phyloP scores from a whole-genome alignment of 257 asterid species.

The Solanum megistacrolobum region DNA sequence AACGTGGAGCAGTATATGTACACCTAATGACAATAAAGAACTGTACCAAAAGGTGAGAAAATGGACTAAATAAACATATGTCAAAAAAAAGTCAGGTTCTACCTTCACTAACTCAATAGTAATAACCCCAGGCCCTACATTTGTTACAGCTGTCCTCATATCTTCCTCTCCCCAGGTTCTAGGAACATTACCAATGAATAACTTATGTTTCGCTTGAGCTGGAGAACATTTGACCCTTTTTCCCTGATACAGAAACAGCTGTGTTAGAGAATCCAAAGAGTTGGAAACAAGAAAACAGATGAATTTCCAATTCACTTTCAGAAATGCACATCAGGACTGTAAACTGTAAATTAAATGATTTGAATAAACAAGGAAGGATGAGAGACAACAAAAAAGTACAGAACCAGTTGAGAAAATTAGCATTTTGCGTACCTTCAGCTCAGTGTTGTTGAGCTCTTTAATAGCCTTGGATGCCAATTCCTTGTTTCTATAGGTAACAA shows the following conservation, averaged over 20 bases:
- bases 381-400: background rate
- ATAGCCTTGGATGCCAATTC: slow-evolving; percentile 90
- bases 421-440: slow-evolving; percentile 48
- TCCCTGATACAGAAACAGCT: slow-evolving; percentile 42
- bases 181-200: slow-evolving; percentile 90
- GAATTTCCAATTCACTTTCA: background rate
- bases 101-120: slow-evolving; percentile 81
- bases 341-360: background rate
- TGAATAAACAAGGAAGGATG: background rate
- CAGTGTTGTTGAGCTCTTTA: slow-evolving; percentile 64
- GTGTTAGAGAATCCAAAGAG: background rate
- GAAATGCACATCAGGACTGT: background rate
- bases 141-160: slow-evolving; percentile 56
- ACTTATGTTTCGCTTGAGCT: slow-evolving; percentile 86
- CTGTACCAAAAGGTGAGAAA: background rate
- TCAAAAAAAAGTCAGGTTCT: background rate
- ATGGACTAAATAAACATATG: background rate
- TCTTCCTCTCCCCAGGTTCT: slow-evolving; percentile 85
- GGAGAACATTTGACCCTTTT: slow-evolving; percentile 74
- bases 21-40: background rate
- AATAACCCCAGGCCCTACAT: slow-evolving; percentile 82
- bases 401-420: background rate
- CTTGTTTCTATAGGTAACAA: slow-evolving; percentile 79
- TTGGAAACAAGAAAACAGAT: background rate
- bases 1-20: background rate